Conservation (phyloP, 495 filamentous ascomycete species). For the Hamigera avellanea region DNA sequence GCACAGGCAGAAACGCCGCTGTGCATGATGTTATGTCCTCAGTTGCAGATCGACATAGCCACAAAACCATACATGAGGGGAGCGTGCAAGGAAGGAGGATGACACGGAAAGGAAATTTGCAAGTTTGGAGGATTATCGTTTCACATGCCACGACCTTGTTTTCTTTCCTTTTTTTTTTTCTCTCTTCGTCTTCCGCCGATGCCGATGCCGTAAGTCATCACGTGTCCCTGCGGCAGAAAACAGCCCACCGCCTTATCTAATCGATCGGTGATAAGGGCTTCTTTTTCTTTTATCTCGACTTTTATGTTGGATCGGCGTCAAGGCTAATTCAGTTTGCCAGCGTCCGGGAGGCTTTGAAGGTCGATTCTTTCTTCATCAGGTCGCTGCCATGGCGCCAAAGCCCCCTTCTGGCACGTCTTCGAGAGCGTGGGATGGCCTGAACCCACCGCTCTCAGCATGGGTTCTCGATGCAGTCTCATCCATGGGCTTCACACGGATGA, state of each 20-base stretch:
- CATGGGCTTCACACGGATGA: constrained; percentile 82
- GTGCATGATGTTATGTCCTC: constrained; percentile 7
- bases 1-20: constrained; percentile 8
- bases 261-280: constrained; percentile 15
- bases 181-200: constrained; percentile 11
- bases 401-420: constrained; percentile 23
- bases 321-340: too few relatives aligned
- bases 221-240: neutral
- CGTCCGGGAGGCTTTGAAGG: too few relatives aligned
- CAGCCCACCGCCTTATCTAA: constrained; percentile 9
- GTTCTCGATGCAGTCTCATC: constrained; percentile 69
- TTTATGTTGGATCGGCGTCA: neutral
- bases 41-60: constrained; percentile 1
- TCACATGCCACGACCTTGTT: too few relatives aligned
- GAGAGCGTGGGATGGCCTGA: constrained; percentile 70
- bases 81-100: constrained; percentile 3
- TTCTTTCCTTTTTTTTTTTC: too few relatives aligned
- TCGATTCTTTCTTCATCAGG: neutral
- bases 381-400: constrained; percentile 25
- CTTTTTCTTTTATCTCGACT: constrained; percentile 9
- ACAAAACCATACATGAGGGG: neutral
- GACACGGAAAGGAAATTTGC: too few relatives aligned
- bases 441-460: constrained; percentile 78
- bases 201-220: constrained; percentile 13
- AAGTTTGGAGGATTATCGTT: too few relatives aligned